Evolutionary conservation across 148 eudicot genomes (phyloP), one percentile per base, ranked within the genome.

Genomic region (Cornus suecica): DNA sequence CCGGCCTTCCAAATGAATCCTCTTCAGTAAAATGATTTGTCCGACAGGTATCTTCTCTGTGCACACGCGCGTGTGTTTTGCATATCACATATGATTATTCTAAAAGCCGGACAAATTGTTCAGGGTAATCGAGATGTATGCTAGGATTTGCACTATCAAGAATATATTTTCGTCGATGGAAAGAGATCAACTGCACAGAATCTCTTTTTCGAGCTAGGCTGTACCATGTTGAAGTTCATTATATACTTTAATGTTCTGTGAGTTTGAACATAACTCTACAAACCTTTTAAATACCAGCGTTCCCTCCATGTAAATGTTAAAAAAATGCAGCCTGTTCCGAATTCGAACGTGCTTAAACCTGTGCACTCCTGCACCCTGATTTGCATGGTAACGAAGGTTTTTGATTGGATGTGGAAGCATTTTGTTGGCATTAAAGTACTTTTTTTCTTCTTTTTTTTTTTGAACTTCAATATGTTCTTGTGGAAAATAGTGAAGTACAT

Each of bases 1-100:
- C 80, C 97, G 37, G 71, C 88, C 37, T 93, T 77, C 79, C 94
- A 81, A 65, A 88, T 91, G 92, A 83, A 84, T 74, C 78, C 85
- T 61, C 16, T 65, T 41, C 34, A 65, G 23, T 61, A 15, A 58
- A 76, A 31, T 31, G 30, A 51, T 66, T 14, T 8, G 10, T 74
- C 56, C 9, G 37, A 24, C 25, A 27, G 54, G 71, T 68, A 10
- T 41, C 1, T 48, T 22, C 70, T 34, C 70, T 37, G 27, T 66
- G 42, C 18, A 23, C 16, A 41, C 34, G 34, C 3, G 34, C 3
- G 42, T 37, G 42, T 37, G 42, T 37, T 6, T 1, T 5, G 42
- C 42, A 37, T 37, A 37, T 37, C 6, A 37, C 6, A 37, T 37
- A 37, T 48, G 54, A 48, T 3, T 3, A 11, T 48, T 61, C 58